phyloP scores from a whole-genome alignment of 305 asterid genomes.

The Rubia peregrina region DNA sequence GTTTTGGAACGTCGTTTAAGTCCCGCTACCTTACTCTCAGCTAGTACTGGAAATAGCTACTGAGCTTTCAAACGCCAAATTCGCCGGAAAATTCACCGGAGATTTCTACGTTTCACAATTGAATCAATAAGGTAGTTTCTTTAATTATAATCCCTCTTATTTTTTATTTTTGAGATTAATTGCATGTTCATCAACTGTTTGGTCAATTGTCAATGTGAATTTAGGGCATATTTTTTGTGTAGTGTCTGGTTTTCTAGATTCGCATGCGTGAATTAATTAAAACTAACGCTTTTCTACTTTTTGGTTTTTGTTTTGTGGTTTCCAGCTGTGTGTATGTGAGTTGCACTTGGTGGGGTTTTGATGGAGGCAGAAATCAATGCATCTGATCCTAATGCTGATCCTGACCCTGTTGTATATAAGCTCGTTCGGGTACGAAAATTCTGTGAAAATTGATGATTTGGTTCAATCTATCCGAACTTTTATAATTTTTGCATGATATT shows the following conservation, averaged over 20 bases:
- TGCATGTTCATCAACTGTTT: not conserved
- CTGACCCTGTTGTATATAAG: constrained; percentile 78
- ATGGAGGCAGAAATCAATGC: constrained; percentile 42
- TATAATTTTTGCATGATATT: not conserved
- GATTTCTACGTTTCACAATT: not conserved
- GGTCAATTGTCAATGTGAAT: not conserved
- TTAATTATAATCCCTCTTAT: not conserved
- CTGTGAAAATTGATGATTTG: not conserved
- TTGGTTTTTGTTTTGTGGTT: constrained; percentile 9
- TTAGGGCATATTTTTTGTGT: not conserved
- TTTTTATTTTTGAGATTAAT: not conserved
- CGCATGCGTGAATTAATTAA: not conserved
- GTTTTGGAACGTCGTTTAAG: constrained; percentile 30
- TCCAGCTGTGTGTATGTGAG: constrained; percentile 38
- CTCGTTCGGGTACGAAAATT: constrained; percentile 66
- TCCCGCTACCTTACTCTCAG: constrained; percentile 41
- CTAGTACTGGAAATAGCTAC: constrained; percentile 40
- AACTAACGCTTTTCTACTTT: not conserved
- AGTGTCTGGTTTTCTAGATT: not conserved
- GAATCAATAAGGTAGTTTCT: not conserved
- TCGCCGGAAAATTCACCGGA: constrained; percentile 17
- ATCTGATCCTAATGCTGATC: constrained; percentile 29
- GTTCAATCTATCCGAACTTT: not conserved
- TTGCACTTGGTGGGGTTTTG: constrained; percentile 34
- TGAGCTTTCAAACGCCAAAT: not conserved